Evolutionary conservation across 208 protist species (phyloP), one percentile per base, ranked within the genome.

Genomic region (Lotmaria passim): DNA sequence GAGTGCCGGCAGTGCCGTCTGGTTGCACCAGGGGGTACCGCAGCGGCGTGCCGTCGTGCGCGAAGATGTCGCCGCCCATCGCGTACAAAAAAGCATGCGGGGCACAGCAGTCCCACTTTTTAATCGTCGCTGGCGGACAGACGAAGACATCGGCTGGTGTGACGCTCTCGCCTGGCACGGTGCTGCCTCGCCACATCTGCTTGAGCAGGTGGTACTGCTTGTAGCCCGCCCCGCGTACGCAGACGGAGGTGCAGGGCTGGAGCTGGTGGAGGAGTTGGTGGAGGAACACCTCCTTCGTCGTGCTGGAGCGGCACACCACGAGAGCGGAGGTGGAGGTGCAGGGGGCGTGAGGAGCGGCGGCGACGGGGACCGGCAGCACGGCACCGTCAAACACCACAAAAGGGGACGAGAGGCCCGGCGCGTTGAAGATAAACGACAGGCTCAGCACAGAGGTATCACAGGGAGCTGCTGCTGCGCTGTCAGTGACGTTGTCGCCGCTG

Each of bases 101-200:
- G 7, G 73, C 89, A 52, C 87, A 92, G 47, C 79, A 89, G 69
- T 94, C 91, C 89, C 91, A 94, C 57, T 87, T 85, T 57, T 85
- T 90, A 7, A 86, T 88, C 30, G 84, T 81, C 26, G 61, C 34
- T 0, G 69, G 71, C 12, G 84, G 86, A 44, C 75, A 85, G 3
- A 94, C 52, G 60, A 90, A 96, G 12, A 87, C 82, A 52, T 94
- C 89, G 7, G 65, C 73, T 10, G 50, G 55, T 2, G 50, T 61
- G 51, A 61, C 51, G 21, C 2, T 15, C 47, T 55, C 66, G 12
- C 38, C 23, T 3, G 23, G 21, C 15, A 53, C 44, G 31, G 36
- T 31, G 51, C 36, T 51, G 11, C 39, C 66, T 6, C 24, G 30
- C 24, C 87, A 60, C 69, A 69, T 72, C 21, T 65, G 56, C 44